Conservation (phyloP, 805 yeast species). For the Barnettozyma populi region DNA sequence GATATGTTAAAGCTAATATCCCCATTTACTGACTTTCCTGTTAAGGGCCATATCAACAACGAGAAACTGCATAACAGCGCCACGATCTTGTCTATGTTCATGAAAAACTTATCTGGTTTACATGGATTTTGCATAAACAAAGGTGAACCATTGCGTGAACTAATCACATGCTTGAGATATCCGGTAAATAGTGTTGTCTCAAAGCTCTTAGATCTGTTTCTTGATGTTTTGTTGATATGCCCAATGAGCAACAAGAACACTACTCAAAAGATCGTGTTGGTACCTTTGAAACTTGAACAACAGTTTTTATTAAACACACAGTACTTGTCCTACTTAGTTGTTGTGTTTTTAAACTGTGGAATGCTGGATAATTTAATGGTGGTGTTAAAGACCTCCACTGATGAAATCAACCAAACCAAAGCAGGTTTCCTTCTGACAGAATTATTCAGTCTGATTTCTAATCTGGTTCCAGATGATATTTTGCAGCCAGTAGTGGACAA, state of each 20-base stretch:
- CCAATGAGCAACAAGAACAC: slow-evolving; percentile 33
- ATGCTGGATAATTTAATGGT: slow-evolving; percentile 43
- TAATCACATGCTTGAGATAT: slow-evolving; percentile 56
- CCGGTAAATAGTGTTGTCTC: slow-evolving; percentile 54
- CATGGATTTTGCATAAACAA: slow-evolving; percentile 54
- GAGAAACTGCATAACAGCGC: slow-evolving; percentile 59
- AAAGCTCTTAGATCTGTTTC: slow-evolving; percentile 63
- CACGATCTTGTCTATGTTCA: slow-evolving; percentile 48
- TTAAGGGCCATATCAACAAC: slow-evolving; percentile 39
- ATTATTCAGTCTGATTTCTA: slow-evolving; percentile 47
- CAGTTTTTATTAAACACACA: slow-evolving; percentile 51
- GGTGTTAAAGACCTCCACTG: slow-evolving; percentile 37
- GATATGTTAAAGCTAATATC: slow-evolving; percentile 61
- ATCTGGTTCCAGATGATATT: slow-evolving; percentile 47
- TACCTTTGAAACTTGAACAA: slow-evolving; percentile 32
- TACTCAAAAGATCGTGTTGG: slow-evolving; percentile 14
- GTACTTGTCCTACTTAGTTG: slow-evolving; percentile 55
- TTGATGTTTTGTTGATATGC: slow-evolving; percentile 59
- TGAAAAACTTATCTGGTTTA: slow-evolving; percentile 76
- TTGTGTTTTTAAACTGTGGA: slow-evolving; percentile 50
- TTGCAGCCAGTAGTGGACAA: slow-evolving; percentile 13
- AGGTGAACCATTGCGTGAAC: slow-evolving; percentile 48
- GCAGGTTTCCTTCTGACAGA: slow-evolving; percentile 63
- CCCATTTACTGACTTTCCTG: slow-evolving; percentile 62
- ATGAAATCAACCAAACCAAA: slow-evolving; percentile 45